phyloP scores from a whole-genome alignment of 345 rosid species.

The Arabidopsis arenosa region DNA sequence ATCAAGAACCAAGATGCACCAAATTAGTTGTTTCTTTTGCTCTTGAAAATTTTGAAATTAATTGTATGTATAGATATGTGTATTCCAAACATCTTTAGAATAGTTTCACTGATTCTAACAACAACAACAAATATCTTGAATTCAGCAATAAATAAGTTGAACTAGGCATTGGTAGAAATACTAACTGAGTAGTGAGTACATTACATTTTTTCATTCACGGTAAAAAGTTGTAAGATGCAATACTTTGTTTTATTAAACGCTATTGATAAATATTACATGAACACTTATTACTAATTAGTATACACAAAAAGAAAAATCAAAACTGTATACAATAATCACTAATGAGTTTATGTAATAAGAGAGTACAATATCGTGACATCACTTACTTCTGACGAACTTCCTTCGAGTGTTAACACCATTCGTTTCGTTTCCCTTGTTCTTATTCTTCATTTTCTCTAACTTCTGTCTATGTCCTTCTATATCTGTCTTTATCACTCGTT shows the following conservation, averaged over 20 bases:
- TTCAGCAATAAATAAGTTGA: not conserved
- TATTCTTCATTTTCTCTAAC: slow-evolving; percentile 61
- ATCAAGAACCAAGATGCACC: slow-evolving; percentile 31
- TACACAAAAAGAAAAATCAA: slow-evolving; percentile 11
- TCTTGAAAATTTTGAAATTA: slow-evolving; percentile 26
- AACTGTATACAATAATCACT: slow-evolving; percentile 25
- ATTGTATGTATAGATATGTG: slow-evolving; percentile 8
- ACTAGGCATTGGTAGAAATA: not conserved
- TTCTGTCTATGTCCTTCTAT: slow-evolving; percentile 69
- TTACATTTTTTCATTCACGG: not conserved
- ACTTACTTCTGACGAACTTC: slow-evolving; percentile 38
- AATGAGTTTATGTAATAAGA: not conserved
- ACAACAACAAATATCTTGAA: not conserved
- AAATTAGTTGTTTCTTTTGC: slow-evolving; percentile 21
- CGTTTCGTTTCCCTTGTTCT: slow-evolving; percentile 33
- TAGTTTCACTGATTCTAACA: slow-evolving; percentile 21
- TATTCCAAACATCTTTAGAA: slow-evolving; percentile 5
- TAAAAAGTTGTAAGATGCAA: not conserved
- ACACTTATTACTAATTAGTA: not conserved
- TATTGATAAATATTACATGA: slow-evolving; percentile 1
- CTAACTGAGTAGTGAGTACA: not conserved
- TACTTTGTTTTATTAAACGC: not conserved
- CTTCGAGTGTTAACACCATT: slow-evolving; percentile 23
- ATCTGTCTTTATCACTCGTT: slow-evolving; percentile 71
- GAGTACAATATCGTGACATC: slow-evolving; percentile 11